phyloP scores from a whole-genome alignment of 2,329 filamentous ascomycete genomes.

The Neobulgaria alba region DNA sequence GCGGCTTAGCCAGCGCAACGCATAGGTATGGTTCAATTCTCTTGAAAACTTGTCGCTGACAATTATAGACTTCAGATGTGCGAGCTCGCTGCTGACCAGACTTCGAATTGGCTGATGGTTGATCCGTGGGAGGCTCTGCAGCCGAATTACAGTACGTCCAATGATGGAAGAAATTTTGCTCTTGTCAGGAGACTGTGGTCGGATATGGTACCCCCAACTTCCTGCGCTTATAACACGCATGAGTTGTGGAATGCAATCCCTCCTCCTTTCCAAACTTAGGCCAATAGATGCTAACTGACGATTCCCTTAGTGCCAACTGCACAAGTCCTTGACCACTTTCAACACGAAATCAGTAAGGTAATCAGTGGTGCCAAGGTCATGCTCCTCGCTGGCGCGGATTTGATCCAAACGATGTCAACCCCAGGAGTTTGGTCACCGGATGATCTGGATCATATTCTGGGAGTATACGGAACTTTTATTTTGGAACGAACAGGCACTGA shows the following conservation, averaged over 20 bases:
- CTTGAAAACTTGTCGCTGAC: background rate
- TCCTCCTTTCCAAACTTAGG: background rate
- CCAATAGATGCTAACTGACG: background rate
- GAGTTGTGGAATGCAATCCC: no score
- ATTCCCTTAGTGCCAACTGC: constrained; percentile 59
- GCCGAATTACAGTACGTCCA: constrained; percentile 52
- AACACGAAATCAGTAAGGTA: constrained; percentile 78
- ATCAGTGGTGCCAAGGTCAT: constrained; percentile 71
- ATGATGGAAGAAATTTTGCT: no score
- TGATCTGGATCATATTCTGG: constrained; percentile 82
- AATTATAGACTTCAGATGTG: constrained; percentile 69
- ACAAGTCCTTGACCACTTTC: constrained; percentile 82
- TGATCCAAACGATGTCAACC: constrained; percentile 64
- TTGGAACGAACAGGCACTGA: constrained; percentile 85
- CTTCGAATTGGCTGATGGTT: constrained; percentile 71
- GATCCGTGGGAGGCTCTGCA: constrained; percentile 86
- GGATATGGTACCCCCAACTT: no score
- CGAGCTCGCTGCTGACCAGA: constrained; percentile 57
- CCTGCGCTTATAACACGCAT: no score
- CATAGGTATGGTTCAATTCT: constrained; percentile 43
- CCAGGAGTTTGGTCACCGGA: constrained; percentile 73
- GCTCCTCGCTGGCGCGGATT: constrained; percentile 70
- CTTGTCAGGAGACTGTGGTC: no score
- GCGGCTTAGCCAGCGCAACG: constrained; percentile 62
- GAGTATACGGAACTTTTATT: constrained; percentile 74